phyloP scores from a whole-genome alignment of 805 yeast species.

The Metschnikowia dekortorum region DNA sequence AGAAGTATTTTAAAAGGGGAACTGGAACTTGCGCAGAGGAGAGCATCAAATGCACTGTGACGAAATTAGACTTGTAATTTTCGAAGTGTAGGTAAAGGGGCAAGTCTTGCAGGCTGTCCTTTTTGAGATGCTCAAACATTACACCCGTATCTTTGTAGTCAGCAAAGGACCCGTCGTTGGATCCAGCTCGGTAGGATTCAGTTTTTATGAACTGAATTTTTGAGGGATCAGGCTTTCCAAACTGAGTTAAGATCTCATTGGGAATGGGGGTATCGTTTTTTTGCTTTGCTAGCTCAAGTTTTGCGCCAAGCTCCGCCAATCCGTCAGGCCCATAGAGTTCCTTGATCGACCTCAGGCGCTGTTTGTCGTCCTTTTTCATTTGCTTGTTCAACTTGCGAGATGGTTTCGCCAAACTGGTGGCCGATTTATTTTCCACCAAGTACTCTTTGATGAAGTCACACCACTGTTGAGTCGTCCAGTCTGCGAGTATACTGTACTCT shows the following conservation, averaged over 20 bases:
- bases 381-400: conserved; percentile 53
- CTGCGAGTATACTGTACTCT: conserved; percentile 54
- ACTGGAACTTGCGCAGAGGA: conserved; percentile 52
- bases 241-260: conserved; percentile 51
- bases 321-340: conserved; percentile 56
- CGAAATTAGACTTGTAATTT: conserved; percentile 72
- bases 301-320: conserved; percentile 44
- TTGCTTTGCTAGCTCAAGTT: conserved; percentile 57
- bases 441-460: conserved; percentile 44
- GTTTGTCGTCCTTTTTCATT: conserved; percentile 48
- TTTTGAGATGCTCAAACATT: conserved; percentile 14
- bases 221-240: conserved; percentile 71
- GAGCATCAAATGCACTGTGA: conserved; percentile 59
- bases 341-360: conserved; percentile 47
- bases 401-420: conserved; percentile 68
- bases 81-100: conserved; percentile 78
- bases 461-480: conserved; percentile 74
- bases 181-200: conserved; percentile 56
- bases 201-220: conserved; percentile 70
- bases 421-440: conserved; percentile 59
- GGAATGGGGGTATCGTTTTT: conserved; percentile 80
- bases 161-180: conserved; percentile 32
- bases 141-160: conserved; percentile 25
- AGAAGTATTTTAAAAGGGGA: conserved; percentile 57
- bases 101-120: conserved; percentile 41